Conservation (phyloP, 805 yeast species). For the Saturnispora besseyi region DNA sequence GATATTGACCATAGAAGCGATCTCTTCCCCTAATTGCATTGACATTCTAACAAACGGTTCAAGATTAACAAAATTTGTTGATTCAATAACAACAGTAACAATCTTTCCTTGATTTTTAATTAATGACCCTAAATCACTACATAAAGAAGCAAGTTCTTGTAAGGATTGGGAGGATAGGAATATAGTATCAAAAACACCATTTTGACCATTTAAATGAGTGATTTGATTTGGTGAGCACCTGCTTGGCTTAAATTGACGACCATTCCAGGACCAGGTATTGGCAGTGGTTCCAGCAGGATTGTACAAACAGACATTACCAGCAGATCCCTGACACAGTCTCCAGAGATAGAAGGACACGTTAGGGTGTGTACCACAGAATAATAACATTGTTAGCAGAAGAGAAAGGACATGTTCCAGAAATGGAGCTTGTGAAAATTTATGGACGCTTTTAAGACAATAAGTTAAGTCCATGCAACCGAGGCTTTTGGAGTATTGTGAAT, state of each 20-base stretch:
- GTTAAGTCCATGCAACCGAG: background rate
- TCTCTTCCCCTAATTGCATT: constrained; percentile 22
- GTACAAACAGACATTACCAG: constrained; percentile 35
- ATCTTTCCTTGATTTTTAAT: constrained; percentile 23
- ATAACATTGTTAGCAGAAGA: background rate
- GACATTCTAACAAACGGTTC: constrained; percentile 53
- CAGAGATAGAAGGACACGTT: constrained; percentile 51
- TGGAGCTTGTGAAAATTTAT: background rate
- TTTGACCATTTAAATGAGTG: background rate
- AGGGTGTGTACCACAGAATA: constrained; percentile 40
- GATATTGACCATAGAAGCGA: constrained; percentile 28
- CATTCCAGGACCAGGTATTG: background rate
- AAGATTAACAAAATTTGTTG: constrained; percentile 61
- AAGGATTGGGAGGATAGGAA: constrained; percentile 40
- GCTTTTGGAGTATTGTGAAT: background rate
- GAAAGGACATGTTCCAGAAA: background rate
- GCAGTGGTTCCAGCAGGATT: constrained; percentile 28
- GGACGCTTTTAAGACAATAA: background rate
- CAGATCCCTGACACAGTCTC: constrained; percentile 35
- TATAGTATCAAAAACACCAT: constrained; percentile 31
- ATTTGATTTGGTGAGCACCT: background rate
- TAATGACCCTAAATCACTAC: constrained; percentile 30
- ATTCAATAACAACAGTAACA: constrained; percentile 49
- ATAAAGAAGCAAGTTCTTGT: constrained; percentile 40
- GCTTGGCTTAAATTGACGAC: constrained; percentile 2